phyloP scores from a whole-genome alignment of 495 filamentous ascomycete genomes.

The Hypoxylon fragiforme region DNA sequence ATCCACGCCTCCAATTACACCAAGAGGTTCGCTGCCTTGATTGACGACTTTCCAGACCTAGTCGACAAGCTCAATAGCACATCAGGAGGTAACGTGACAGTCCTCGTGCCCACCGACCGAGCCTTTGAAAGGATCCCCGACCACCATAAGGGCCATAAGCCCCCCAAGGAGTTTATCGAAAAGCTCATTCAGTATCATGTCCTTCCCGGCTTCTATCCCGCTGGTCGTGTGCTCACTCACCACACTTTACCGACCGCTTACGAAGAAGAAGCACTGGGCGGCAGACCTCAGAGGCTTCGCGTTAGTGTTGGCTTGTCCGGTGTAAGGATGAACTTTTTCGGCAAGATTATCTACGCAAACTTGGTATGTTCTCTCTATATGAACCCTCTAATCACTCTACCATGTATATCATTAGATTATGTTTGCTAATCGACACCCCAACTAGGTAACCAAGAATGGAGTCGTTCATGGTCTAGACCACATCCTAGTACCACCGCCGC shows the following conservation, averaged over 20 bases:
- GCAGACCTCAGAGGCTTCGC: slow-evolving; percentile 67
- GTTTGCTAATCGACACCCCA: slow-evolving; percentile 42
- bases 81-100: slow-evolving; percentile 66
- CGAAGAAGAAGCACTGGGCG: slow-evolving; percentile 56
- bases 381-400: slow-evolving; percentile 9
- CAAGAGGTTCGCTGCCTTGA: slow-evolving; percentile 69
- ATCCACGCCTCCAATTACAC: slow-evolving; percentile 75
- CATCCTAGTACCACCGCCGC: slow-evolving; percentile 74
- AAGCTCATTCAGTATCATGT: slow-evolving; percentile 72
- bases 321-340: slow-evolving; percentile 73
- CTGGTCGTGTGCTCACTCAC: slow-evolving; percentile 56
- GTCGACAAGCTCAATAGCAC: slow-evolving; percentile 71
- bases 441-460: slow-evolving; percentile 64
- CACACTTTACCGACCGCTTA: slow-evolving; percentile 75
- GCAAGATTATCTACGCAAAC: slow-evolving; percentile 64
- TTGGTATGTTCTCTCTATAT: slow-evolving; percentile 53
- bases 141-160: slow-evolving; percentile 49
- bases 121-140: slow-evolving; percentile 72
- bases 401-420: neutral
- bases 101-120: slow-evolving; percentile 77
- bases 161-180: slow-evolving; percentile 66
- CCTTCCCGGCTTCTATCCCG: slow-evolving; percentile 61
- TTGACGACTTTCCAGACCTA: slow-evolving; percentile 71
- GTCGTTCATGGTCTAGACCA: slow-evolving; percentile 75
- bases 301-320: slow-evolving; percentile 60